These are phyloP conservation scores for Endoconidiophora polonica DNA, from an alignment of 2,329 filamentous ascomycete genomes.

Conservation along the genomic window DNA sequence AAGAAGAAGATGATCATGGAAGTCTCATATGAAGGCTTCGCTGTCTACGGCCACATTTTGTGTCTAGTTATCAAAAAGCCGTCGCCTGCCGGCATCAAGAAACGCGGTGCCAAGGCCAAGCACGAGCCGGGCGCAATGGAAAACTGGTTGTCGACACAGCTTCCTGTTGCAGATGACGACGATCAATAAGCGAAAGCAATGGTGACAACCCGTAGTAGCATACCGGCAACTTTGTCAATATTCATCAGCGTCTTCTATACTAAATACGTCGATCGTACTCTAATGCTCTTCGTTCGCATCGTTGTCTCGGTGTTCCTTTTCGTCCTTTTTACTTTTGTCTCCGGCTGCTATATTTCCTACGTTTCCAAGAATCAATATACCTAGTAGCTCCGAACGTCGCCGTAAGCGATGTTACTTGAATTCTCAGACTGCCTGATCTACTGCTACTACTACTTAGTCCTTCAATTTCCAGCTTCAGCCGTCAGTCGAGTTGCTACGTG, in stretches of 20 bases:
- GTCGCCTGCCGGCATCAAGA: conserved; percentile 26
- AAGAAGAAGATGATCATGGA: conserved; percentile 84
- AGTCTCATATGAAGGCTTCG: conserved; percentile 86
- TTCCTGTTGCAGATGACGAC: conserved; percentile 23
- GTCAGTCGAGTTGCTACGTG: too few species aligned
- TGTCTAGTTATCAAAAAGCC: conserved; percentile 76
- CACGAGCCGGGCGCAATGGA: conserved; percentile 58
- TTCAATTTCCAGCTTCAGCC: too few species aligned
- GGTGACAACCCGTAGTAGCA: not conserved
- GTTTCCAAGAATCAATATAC: too few species aligned
- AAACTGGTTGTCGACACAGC: conserved; percentile 75
- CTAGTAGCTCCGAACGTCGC: too few species aligned
- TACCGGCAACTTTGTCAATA: not conserved
- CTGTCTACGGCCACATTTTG: conserved; percentile 82
- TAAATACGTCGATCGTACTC: too few species aligned
- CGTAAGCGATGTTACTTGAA: too few species aligned
- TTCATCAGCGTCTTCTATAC: not conserved
- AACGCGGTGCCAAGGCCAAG: conserved; percentile 23
- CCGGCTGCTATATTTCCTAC: too few species aligned
- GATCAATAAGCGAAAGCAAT: not conserved
- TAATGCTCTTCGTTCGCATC: too few species aligned
- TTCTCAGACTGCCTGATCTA: too few species aligned
- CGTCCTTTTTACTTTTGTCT: too few species aligned
- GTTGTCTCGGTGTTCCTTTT: too few species aligned
- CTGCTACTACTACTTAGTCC: too few species aligned